A percentile compares a stretch with the other conserved stretches of the same genome.
Conservation (phyloP, 2,329 filamentous ascomycete genomes). For the Dothistroma pini region DNA sequence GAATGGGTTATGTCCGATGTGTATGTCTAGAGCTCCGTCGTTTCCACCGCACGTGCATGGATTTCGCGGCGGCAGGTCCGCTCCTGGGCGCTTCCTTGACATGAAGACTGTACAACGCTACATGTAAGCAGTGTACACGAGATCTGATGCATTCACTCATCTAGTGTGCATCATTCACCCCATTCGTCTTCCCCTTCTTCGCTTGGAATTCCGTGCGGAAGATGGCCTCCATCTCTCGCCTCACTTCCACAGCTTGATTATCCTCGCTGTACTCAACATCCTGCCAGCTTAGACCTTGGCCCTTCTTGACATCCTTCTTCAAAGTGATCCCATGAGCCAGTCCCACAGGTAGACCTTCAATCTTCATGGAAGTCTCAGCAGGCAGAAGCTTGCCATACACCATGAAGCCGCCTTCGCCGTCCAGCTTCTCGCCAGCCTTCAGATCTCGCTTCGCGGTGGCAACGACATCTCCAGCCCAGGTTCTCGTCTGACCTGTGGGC, state of each 20-base stretch:
- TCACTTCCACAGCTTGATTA: constrained; percentile 39
- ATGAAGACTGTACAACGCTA: not conserved
- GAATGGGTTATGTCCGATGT: too few species aligned
- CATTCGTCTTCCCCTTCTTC: constrained; percentile 8
- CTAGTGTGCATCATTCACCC: not conserved
- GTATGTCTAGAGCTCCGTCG: too few species aligned
- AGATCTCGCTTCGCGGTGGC: constrained; percentile 47
- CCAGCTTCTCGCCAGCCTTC: constrained; percentile 44
- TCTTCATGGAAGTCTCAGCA: constrained; percentile 40
- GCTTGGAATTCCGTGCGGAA: constrained; percentile 30
- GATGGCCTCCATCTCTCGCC: constrained; percentile 45
- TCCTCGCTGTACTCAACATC: constrained; percentile 45
- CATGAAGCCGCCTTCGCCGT: constrained; percentile 46
- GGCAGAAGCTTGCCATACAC: constrained; percentile 46
- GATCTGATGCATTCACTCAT: not conserved
- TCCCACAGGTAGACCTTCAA: constrained; percentile 44
- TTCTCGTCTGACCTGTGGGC: constrained; percentile 45
- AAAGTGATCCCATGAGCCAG: constrained; percentile 43
- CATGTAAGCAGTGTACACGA: not conserved
- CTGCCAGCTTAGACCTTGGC: constrained; percentile 43
- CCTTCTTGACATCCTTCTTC: constrained; percentile 42
- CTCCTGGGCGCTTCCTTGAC: not conserved
- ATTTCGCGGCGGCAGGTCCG: too few species aligned
- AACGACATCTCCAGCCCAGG: constrained; percentile 45
- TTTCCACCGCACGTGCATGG: not conserved